Evolutionary conservation across 331 rosid species (phyloP).

Genomic region (Malus hybrid): DNA sequence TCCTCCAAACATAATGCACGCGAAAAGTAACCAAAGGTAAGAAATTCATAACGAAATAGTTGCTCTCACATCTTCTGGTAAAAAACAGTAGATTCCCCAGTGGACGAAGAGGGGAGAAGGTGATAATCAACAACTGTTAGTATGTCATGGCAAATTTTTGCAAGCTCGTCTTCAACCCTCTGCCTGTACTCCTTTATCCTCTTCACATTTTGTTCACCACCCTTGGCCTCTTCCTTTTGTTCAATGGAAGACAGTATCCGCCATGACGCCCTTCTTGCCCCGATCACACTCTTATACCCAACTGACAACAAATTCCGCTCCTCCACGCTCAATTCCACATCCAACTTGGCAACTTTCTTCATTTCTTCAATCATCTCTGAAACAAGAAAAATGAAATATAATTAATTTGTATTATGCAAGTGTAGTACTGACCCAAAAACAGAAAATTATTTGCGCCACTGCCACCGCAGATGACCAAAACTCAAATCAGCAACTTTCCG

Average conservation of each 20-base stretch:
- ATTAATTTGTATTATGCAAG: background rate
- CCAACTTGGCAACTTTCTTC: constrained; percentile 34
- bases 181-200: constrained; percentile 37
- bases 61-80: constrained; percentile 36
- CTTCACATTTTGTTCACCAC: constrained; percentile 26
- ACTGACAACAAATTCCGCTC: constrained; percentile 37
- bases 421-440: too few species aligned
- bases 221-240: constrained; percentile 38
- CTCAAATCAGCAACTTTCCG: background rate
- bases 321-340: constrained; percentile 36
- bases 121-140: constrained; percentile 35
- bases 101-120: constrained; percentile 34
- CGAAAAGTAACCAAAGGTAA: background rate
- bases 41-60: background rate
- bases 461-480: background rate
- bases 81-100: constrained; percentile 36
- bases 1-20: background rate
- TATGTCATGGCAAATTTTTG: constrained; percentile 30
- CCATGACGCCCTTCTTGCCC: constrained; percentile 47
- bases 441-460: background rate
- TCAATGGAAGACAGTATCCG: constrained; percentile 38
- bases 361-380: constrained; percentile 39
- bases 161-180: constrained; percentile 36
- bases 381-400: background rate
- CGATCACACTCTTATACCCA: constrained; percentile 39